Base-by-base conservation (phyloP, 179 eudicot genomes). In the Nepenthes alata region DNA sequence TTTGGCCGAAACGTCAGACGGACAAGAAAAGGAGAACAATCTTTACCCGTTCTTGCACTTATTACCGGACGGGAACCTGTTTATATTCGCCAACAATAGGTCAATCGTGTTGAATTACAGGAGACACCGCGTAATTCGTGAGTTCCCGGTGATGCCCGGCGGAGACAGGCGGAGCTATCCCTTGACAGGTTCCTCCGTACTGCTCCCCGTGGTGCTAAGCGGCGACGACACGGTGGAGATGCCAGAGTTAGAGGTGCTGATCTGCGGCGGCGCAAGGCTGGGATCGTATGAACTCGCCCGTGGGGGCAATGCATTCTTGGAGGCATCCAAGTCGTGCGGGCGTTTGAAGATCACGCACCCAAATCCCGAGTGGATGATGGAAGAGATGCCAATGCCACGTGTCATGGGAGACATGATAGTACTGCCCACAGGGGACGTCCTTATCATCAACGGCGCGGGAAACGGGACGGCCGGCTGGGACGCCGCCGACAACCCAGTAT, bases 401-500 rank as follows among this genome's bases (percentile, higher is more conserved):
- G 95, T 89, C 69, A 89, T 89, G 96, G 71, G 84, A 45, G 96
- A 89, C 37, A 80, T 82, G 88, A 39, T 84, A 2, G 50, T 87
- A 6, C 37, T 89, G 3, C 96, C 96, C 1, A 80, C 85, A 2
- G 87, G 95, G 0, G 84, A 89, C 2, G 72, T 86, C 0, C 39
- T 89, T 0, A 74, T 89, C 10, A n/a, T 89, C 7, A 89, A 89
- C 62, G 96, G 96, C 13, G 96, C 96, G 0, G 64, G 55, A 0
- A 74, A 71, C 0, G 96, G 96, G 0, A 75, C 96, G 0, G 96
- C 88, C 36, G 96, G 96, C 12, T 89, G 96, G 96, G 96, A 86
- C 12, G 59, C 63, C 6, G 96, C 87, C 4, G 74, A 57, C 0
- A 79, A 78, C 61, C 89, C 95, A 47, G 85, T 79, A 5, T 9